A percentile compares a stretch with the other conserved stretches of the same genome.
Evolutionary conservation across 495 filamentous ascomycete species (phyloP).

Genomic region (Trichocladium antarcticum): DNA sequence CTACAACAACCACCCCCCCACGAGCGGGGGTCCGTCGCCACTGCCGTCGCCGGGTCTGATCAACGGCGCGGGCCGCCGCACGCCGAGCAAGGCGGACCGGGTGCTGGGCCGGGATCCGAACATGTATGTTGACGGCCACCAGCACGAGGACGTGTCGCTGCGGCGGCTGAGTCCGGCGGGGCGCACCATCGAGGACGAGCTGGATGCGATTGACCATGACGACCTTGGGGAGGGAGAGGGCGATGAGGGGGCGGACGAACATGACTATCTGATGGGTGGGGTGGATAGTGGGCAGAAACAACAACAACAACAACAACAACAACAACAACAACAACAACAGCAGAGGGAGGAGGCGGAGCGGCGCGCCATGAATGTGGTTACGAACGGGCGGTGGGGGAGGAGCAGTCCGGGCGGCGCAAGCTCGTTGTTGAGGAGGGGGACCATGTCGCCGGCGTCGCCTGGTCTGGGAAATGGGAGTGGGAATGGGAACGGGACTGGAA

Average conservation of each 20-base stretch:
- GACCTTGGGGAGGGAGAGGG: conserved; percentile 21
- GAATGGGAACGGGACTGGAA: too few relatives aligned
- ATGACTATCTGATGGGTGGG: conserved; percentile 1
- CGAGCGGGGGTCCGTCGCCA: too few relatives aligned
- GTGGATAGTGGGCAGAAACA: background rate
- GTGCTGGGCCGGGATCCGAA: conserved; percentile 40
- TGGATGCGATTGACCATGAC: conserved; percentile 20
- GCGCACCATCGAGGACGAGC: conserved; percentile 24
- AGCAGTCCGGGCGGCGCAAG: conserved; percentile 26
- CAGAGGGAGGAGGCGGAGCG: conserved; percentile 26
- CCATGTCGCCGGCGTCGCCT: background rate
- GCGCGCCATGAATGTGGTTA: conserved; percentile 34
- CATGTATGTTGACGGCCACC: conserved; percentile 32
- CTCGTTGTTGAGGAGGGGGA: conserved; percentile 19
- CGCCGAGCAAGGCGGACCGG: conserved; percentile 41
- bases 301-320: background rate
- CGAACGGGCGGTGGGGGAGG: conserved; percentile 28
- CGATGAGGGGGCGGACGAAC: conserved; percentile 15
- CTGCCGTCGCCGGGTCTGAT: background rate
- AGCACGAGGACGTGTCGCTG: conserved; percentile 30
- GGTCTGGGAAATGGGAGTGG: background rate
- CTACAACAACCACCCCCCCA: too few relatives aligned
- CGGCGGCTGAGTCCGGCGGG: conserved; percentile 31
- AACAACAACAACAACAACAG: conserved; percentile 2
- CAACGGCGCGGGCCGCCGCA: conserved; percentile 10